Evolutionary conservation across 2,329 filamentous ascomycete genomes (phyloP), one percentile per base, ranked within the genome.

Genomic region (Pseudodiploospora longispora): DNA sequence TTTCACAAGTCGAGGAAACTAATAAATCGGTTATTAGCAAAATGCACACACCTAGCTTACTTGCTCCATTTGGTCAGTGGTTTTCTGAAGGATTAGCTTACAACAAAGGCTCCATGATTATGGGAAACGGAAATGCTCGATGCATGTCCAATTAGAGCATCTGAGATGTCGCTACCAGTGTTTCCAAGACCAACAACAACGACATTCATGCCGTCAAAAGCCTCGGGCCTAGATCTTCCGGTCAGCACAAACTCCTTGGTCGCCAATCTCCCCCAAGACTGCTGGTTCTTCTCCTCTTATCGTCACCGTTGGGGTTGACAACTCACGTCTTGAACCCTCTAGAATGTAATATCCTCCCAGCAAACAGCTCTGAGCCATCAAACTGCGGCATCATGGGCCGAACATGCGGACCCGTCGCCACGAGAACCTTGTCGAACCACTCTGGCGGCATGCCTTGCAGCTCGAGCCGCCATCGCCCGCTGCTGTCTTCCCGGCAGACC

Each of bases 131-230:
- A 51, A 8, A 59, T 44, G 10, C 44, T 43, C 3, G 54, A 46
- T 4, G 53, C 54, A 38, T 53, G 55, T 1, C 59, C 54, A 5
- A 63, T 50, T 2, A 72, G 52, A 4, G 56, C 56, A 2, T 64
- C 51, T 4, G 55, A 53, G 2, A 58, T 49, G 40, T 63, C 60
- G 19, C 52, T 52, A 4, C 54, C 56, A 1, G 65, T 70, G 41
- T 65, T 68, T n/a, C 67, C 66, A 6, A 72, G 55, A 9, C 71
- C 71, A 2, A 74, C 55, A 2, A 74, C 53, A 6, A 74, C 48
- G 4, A 74, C 66, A 6, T 56, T 64, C 49, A 69, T 65, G 1
- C 50, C 54, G 4, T 37, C 30, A 34, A 57, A 56, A 2, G 42
- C 29, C n/a, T 56, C 51, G 9, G 54, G 50, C 8, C 56, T 56